Percentiles rank a stretch among this genome's conserved stretches.
phyloP scores from a whole-genome alignment of 805 yeast genomes.

The Metschnikowia shivogae region DNA sequence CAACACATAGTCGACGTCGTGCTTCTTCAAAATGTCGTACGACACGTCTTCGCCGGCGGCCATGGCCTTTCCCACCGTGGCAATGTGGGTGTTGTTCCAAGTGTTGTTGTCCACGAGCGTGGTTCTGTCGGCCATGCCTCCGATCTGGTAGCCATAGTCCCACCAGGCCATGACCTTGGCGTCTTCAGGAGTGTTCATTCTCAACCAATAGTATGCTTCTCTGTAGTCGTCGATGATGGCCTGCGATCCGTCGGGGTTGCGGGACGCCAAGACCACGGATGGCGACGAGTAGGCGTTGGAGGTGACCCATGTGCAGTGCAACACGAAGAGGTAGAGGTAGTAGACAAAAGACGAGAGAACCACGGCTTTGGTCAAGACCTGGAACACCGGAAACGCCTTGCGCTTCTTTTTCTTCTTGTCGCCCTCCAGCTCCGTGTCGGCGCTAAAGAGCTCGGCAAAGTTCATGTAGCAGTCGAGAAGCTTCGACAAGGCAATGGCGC shows the following conservation, averaged over 20 bases:
- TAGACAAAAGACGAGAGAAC: conserved; percentile 67
- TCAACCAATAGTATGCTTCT: conserved; percentile 98
- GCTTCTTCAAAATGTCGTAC: conserved; percentile 80
- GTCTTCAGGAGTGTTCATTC: conserved; percentile 97
- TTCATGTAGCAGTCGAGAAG: conserved; percentile 79
- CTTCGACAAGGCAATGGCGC: conserved; percentile 83
- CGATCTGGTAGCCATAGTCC: conserved; percentile 99
- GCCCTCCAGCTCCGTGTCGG: conserved; percentile 4
- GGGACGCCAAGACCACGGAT: conserved; percentile 87
- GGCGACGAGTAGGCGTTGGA: conserved; percentile 95
- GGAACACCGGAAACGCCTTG: conserved; percentile 23
- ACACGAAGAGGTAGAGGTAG: conserved; percentile 77
- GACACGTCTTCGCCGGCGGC: conserved; percentile 82
- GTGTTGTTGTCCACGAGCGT: conserved; percentile 98
- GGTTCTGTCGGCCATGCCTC: conserved; percentile 99
- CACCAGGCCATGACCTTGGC: conserved; percentile 98
- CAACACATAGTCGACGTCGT: conserved; percentile 92
- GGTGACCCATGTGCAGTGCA: conserved; percentile 97
- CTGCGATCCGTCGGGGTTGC: conserved; percentile 79
- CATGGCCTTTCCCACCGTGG: conserved; percentile 98
- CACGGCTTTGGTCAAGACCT: conserved; percentile 50
- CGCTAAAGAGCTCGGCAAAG: conserved; percentile 41
- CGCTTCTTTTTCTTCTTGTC: conserved; percentile 2
- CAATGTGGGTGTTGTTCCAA: conserved; percentile 99
- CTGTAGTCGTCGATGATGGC: conserved; percentile 91